phyloP scores from a whole-genome alignment of 768 basidiomycete species.

The Clathrus columnatus region DNA sequence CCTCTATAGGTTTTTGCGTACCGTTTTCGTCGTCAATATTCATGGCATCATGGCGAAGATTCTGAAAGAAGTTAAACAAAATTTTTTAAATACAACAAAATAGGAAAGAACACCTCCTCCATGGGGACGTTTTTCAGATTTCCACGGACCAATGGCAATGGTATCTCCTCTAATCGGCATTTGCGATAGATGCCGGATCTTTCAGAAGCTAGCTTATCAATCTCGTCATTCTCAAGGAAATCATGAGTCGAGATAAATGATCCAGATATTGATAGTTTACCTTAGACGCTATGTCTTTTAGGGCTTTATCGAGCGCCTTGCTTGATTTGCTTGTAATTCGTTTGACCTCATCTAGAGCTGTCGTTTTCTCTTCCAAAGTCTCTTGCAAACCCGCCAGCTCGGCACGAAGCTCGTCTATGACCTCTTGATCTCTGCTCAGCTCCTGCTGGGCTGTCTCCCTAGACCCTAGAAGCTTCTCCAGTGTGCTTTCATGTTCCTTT shows the following conservation, averaged over 20 bases:
- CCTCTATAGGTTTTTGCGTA: conserved; percentile 61
- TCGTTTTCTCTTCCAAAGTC: conserved; percentile 62
- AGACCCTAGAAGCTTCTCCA: conserved; percentile 45
- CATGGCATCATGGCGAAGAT: conserved; percentile 82
- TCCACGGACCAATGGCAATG: conserved; percentile 67
- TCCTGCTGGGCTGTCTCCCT: conserved; percentile 49
- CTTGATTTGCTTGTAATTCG: conserved; percentile 57
- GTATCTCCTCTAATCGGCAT: conserved; percentile 89
- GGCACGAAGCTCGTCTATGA: conserved; percentile 47
- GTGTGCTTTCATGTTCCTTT: conserved; percentile 42
- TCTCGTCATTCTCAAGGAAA: conserved; percentile 67
- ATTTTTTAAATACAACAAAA: not conserved
- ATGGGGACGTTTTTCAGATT: conserved; percentile 82
- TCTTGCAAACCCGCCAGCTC: conserved; percentile 56
- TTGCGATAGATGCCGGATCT: conserved; percentile 82
- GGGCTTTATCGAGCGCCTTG: conserved; percentile 72
- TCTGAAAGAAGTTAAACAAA: conserved; percentile 33
- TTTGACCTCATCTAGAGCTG: conserved; percentile 68
- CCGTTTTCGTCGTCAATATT: conserved; percentile 84
- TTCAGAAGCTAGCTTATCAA: conserved; percentile 80
- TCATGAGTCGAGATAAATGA: conserved; percentile 12
- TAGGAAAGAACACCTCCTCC: conserved; percentile 66
- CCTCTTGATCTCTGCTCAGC: conserved; percentile 47
- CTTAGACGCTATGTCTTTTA: conserved; percentile 83
- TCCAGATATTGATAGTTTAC: conserved; percentile 33